Evolutionary conservation across 768 basidiomycete species (phyloP).

Genomic region (Boletus rufocinnamomeus): DNA sequence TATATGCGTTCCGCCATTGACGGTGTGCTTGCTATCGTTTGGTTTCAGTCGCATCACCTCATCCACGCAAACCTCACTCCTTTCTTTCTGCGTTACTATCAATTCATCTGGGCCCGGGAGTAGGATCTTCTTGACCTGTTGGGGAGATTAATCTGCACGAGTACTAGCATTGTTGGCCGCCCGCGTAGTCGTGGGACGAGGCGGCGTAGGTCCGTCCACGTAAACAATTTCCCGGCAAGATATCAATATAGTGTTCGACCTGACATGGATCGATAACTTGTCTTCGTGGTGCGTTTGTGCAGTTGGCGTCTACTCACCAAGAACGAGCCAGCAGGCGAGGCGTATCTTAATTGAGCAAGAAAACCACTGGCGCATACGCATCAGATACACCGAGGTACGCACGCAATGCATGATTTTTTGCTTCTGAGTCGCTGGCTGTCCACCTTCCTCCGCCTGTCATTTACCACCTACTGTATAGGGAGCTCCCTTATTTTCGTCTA

Average conservation of each 20-base stretch:
- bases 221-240: no score
- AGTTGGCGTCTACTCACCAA: background rate
- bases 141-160: conserved; percentile 1
- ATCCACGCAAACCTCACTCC: background rate
- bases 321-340: background rate
- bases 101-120: background rate
- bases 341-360: no score
- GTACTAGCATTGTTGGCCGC: background rate
- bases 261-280: background rate
- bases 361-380: background rate
- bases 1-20: background rate
- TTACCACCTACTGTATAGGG: background rate
- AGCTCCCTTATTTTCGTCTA: background rate
- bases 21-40: conserved; percentile 1
- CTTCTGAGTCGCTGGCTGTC: no score
- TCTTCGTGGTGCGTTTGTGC: background rate
- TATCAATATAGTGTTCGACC: background rate
- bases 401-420: no score
- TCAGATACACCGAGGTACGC: background rate
- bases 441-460: background rate
- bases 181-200: no score
- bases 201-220: no score
- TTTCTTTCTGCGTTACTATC: background rate
- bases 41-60: background rate
- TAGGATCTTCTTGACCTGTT: background rate